phyloP scores from a whole-genome alignment of 2,329 filamentous ascomycete species.

The Emericellopsis atlantica region DNA sequence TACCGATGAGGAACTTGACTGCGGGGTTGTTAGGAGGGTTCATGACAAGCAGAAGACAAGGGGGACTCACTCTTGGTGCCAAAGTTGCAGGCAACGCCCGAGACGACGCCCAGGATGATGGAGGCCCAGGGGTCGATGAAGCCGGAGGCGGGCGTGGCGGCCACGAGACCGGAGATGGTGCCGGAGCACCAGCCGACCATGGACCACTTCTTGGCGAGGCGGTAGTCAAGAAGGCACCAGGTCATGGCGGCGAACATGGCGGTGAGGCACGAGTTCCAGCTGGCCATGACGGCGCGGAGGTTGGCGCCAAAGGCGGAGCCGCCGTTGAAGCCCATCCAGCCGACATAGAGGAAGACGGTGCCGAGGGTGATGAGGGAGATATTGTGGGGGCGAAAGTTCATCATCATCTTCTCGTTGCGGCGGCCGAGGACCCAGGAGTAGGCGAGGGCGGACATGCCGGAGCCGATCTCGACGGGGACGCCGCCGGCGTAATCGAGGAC shows the following conservation, averaged over 20 bases:
- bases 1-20: conserved; percentile 49
- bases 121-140: conserved; percentile 57
- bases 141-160: conserved; percentile 56
- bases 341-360: conserved; percentile 93
- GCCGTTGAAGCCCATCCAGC: conserved; percentile 98
- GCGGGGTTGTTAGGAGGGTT: conserved; percentile 3
- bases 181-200: conserved; percentile 65
- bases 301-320: conserved; percentile 91
- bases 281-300: conserved; percentile 86
- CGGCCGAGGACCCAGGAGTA: conserved; percentile 94
- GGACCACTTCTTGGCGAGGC: conserved; percentile 86
- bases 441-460: conserved; percentile 82
- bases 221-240: conserved; percentile 93
- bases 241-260: conserved; percentile 86
- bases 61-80: conserved; percentile 39
- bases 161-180: conserved; percentile 57
- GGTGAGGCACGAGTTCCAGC: conserved; percentile 94
- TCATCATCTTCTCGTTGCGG: conserved; percentile 98
- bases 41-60: background rate
- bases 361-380: conserved; percentile 94
- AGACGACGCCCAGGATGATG: conserved; percentile 51
- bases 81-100: conserved; percentile 57
- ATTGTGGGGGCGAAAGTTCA: conserved; percentile 99
- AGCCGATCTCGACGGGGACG: conserved; percentile 93
- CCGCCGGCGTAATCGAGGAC: conserved; percentile 95